Evolutionary conservation across 2,329 filamentous ascomycete genomes (phyloP).

Genomic region (Bipolaris zeicola): DNA sequence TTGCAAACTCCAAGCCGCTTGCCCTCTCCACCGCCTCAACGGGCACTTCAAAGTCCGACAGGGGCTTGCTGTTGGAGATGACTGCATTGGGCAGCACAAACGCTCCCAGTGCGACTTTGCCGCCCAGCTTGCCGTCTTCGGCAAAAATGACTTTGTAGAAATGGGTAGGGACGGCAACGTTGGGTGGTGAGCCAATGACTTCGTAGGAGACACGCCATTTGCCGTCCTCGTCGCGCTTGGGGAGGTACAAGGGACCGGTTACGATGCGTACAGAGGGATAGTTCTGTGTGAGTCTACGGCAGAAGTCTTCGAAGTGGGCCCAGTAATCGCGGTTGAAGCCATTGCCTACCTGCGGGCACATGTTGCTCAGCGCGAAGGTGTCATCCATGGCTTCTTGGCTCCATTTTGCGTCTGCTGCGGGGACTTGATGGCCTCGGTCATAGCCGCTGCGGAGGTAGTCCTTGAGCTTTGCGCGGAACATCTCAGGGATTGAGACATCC

Average conservation of each 20-base stretch:
- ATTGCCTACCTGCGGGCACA: conserved; percentile 97
- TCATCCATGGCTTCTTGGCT: conserved; percentile 92
- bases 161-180: conserved; percentile 94
- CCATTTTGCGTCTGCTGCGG: conserved; percentile 96
- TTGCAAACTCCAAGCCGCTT: conserved; percentile 87
- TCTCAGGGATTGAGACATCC: conserved; percentile 76
- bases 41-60: conserved; percentile 93
- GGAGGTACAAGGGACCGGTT: conserved; percentile 92
- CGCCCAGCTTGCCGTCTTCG: conserved; percentile 74
- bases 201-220: conserved; percentile 98
- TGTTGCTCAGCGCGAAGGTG: conserved; percentile 91
- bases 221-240: conserved; percentile 82
- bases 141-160: conserved; percentile 99
- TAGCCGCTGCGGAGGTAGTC: conserved; percentile 97
- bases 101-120: conserved; percentile 79
- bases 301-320: conserved; percentile 98
- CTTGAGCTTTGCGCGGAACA: conserved; percentile 86
- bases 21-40: conserved; percentile 91
- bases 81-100: conserved; percentile 93
- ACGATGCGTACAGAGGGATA: conserved; percentile 92
- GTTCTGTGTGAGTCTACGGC: conserved; percentile 75
- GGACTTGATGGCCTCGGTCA: conserved; percentile 95
- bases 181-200: conserved; percentile 90
- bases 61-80: conserved; percentile 85
- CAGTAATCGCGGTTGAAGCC: conserved; percentile 99